A percentile compares a stretch with the other conserved stretches of the same genome.
Conservation (phyloP, 1,139 yeast species). For the Magnusiomyces sp. region DNA sequence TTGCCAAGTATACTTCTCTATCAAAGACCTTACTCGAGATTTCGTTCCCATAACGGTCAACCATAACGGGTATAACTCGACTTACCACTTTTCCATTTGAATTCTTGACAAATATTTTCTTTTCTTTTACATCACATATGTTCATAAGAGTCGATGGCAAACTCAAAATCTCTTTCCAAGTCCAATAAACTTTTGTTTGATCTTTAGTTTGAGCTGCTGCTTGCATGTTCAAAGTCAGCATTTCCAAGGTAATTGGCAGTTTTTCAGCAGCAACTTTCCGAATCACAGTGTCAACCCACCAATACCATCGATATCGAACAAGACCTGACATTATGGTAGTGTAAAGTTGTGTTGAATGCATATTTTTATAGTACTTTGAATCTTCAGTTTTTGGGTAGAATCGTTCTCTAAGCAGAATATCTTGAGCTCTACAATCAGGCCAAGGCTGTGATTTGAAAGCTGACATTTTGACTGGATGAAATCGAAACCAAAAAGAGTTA, state of each 20-base stretch:
- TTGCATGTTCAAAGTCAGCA: slow-evolving; percentile 20
- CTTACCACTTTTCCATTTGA: no score
- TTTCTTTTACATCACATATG: no score
- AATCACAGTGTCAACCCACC: slow-evolving; percentile 20
- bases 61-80: no score
- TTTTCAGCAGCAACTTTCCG: slow-evolving; percentile 18
- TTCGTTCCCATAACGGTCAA: no score
- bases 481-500: slow-evolving; percentile 7
- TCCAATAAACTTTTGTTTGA: slow-evolving; percentile 20
- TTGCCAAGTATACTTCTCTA: not conserved
- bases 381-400: slow-evolving; percentile 8
- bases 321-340: slow-evolving; percentile 20
- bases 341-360: slow-evolving; percentile 8
- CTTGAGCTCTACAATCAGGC: slow-evolving; percentile 6
- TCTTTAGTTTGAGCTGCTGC: slow-evolving; percentile 20
- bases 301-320: slow-evolving; percentile 18
- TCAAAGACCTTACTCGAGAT: not conserved
- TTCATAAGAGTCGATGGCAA: slow-evolving; percentile 6
- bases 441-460: slow-evolving; percentile 8
- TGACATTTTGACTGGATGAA: slow-evolving; percentile 12
- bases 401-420: slow-evolving; percentile 11
- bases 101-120: no score
- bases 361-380: not conserved
- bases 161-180: slow-evolving; percentile 16
- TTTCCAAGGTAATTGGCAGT: slow-evolving; percentile 15